Conservation (phyloP, 78 protist genomes). For the Dictyostelium capitatum region DNA sequence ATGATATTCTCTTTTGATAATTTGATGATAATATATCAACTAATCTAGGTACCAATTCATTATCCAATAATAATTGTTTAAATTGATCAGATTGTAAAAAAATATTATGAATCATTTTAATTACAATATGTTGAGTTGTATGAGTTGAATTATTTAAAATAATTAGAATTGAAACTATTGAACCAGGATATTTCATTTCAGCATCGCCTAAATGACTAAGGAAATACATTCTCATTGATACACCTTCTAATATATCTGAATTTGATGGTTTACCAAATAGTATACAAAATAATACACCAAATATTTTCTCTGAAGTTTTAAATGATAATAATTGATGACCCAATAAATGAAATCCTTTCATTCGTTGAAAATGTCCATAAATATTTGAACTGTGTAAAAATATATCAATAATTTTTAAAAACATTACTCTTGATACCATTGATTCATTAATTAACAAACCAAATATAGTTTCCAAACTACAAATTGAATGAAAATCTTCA, state of each 20-base stretch:
- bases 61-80: slow-evolving; percentile 18
- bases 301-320: slow-evolving; percentile 51
- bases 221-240: slow-evolving; percentile 57
- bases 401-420: slow-evolving; percentile 62
- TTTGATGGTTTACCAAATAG: slow-evolving; percentile 69
- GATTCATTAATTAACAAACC: slow-evolving; percentile 55
- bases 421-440: slow-evolving; percentile 5
- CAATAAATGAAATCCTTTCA: slow-evolving; percentile 81
- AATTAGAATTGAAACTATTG: slow-evolving; percentile 12
- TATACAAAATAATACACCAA: slow-evolving; percentile 75
- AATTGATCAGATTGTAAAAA: slow-evolving; percentile 66
- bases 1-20: slow-evolving; percentile 12
- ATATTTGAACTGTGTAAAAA: slow-evolving; percentile 47
- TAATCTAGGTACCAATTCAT: slow-evolving; percentile 51
- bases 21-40: slow-evolving; percentile 53
- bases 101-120: slow-evolving; percentile 68
- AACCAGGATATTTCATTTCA: slow-evolving; percentile 62
- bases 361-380: slow-evolving; percentile 34
- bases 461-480: slow-evolving; percentile 59
- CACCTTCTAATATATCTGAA: neutral
- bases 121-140: slow-evolving; percentile 47
- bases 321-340: slow-evolving; percentile 41
- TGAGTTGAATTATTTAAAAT: slow-evolving; percentile 13
- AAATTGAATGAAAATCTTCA: slow-evolving; percentile 71
- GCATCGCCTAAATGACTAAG: neutral